Evolutionary conservation across 768 basidiomycete species (phyloP).

Genomic region (Daedalea quercina): DNA sequence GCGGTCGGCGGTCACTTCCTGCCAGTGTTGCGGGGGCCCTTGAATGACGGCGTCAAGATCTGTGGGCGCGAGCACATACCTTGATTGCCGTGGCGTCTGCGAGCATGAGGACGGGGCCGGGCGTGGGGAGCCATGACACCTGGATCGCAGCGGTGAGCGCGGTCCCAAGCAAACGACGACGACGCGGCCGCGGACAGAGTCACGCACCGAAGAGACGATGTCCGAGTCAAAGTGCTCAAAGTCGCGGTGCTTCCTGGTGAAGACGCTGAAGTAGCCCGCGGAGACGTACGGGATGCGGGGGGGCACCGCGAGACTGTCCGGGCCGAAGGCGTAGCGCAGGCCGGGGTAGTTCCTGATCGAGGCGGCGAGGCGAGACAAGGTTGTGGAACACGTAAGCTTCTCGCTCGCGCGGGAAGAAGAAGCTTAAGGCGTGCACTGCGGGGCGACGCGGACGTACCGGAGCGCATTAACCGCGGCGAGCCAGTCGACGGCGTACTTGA

Average conservation of each 20-base stretch:
- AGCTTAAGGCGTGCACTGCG: not conserved
- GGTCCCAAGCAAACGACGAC: no score
- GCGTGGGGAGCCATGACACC: not conserved
- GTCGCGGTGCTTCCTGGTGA: conserved; percentile 16
- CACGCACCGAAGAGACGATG: conserved; percentile 16
- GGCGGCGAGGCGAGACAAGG: not conserved
- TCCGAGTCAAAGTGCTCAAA: conserved; percentile 18
- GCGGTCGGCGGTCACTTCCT: conserved; percentile 46
- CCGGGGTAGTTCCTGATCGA: conserved; percentile 11
- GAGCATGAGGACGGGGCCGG: conserved; percentile 3
- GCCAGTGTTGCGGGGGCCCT: not conserved
- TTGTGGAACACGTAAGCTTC: not conserved
- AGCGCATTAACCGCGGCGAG: conserved; percentile 14
- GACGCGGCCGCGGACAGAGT: not conserved
- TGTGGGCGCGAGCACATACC: not conserved
- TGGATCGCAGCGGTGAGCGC: not conserved
- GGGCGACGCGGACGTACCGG: conserved; percentile 7
- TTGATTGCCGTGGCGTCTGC: conserved; percentile 13
- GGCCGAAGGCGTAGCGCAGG: conserved; percentile 11
- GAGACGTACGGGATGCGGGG: conserved; percentile 13
- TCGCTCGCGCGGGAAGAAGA: not conserved
- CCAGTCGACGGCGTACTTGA: conserved; percentile 12
- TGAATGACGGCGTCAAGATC: not conserved
- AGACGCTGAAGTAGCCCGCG: conserved; percentile 12
- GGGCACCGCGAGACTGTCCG: conserved; percentile 11